Evolutionary conservation across 331 rosid species (phyloP).

Genomic region (Dryas integrifolia): DNA sequence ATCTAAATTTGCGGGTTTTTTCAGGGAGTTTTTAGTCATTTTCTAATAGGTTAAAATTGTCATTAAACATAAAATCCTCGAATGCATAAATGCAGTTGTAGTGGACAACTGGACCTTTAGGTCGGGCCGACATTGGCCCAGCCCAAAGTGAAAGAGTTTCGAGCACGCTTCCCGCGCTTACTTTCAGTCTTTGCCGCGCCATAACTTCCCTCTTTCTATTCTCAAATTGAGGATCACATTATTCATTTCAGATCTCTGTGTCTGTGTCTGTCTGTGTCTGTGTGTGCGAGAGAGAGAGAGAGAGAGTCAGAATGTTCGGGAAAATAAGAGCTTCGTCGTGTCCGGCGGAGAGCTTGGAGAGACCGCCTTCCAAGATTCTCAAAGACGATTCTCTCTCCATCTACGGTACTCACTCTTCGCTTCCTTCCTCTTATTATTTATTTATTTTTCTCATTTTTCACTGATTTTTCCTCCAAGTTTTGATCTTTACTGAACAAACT

Average conservation of each 20-base stretch:
- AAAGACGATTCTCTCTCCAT: constrained; percentile 74
- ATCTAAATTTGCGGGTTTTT: too few relatives aligned
- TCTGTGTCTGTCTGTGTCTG: too few relatives aligned
- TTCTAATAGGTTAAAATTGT: too few relatives aligned
- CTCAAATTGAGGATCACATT: neutral
- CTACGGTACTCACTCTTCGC: constrained; percentile 47
- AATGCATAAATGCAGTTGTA: too few relatives aligned
- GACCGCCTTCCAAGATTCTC: constrained; percentile 62
- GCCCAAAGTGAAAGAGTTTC: constrained; percentile 18
- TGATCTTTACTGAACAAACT: neutral
- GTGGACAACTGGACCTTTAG: neutral
- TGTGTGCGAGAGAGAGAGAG: neutral
- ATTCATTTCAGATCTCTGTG: neutral
- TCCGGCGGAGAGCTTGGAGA: constrained; percentile 59
- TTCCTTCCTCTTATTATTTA: neutral
- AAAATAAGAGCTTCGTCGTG: constrained; percentile 59
- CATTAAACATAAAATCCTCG: too few relatives aligned
- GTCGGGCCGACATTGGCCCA: constrained; percentile 7
- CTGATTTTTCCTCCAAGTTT: too few relatives aligned
- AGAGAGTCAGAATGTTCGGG: constrained; percentile 55
- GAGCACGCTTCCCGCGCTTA: constrained; percentile 55
- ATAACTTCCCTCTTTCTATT: neutral
- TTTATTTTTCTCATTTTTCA: neutral
- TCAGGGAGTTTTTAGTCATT: too few relatives aligned
- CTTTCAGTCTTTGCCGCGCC: constrained; percentile 31